Percentiles rank a stretch among this genome's conserved stretches.
Evolutionary conservation across 2,329 filamentous ascomycete species (phyloP).

Genomic region (Didymella sp.): DNA sequence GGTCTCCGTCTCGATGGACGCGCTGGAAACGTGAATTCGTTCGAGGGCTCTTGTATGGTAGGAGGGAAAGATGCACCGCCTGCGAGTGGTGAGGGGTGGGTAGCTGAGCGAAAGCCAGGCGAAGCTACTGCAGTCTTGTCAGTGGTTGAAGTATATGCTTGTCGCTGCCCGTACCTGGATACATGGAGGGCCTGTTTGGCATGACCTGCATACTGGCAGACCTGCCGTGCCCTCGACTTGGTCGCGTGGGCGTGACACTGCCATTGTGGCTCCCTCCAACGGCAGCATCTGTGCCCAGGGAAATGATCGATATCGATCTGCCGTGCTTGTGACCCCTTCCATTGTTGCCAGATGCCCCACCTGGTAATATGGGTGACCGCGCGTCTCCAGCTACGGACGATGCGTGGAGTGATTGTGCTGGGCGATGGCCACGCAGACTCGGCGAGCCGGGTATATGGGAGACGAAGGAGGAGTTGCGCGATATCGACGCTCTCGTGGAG

Average conservation of each 20-base stretch:
- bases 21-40: conserved; percentile 41
- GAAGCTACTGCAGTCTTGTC: conserved; percentile 37
- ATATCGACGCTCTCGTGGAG: conserved; percentile 45
- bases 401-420: conserved; percentile 68
- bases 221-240: conserved; percentile 71
- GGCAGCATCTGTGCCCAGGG: conserved; percentile 54
- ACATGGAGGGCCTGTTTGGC: conserved; percentile 52
- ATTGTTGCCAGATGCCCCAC: conserved; percentile 33
- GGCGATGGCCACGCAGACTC: conserved; percentile 66
- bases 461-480: conserved; percentile 46
- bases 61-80: conserved; percentile 51
- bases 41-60: conserved; percentile 31
- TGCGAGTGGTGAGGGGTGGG: conserved; percentile 53
- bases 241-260: conserved; percentile 50
- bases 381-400: conserved; percentile 41
- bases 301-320: conserved; percentile 59
- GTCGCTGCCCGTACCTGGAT: conserved; percentile 35
- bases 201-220: conserved; percentile 83
- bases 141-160: conserved; percentile 18
- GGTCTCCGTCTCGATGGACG: conserved; percentile 39
- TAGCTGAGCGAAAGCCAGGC: conserved; percentile 40
- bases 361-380: conserved; percentile 33
- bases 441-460: conserved; percentile 39
- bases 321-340: conserved; percentile 49
- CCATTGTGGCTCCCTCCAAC: conserved; percentile 41